Evolutionary conservation across 208 protist species (phyloP).

Genomic region (Kentomonas sorsogonicus): DNA sequence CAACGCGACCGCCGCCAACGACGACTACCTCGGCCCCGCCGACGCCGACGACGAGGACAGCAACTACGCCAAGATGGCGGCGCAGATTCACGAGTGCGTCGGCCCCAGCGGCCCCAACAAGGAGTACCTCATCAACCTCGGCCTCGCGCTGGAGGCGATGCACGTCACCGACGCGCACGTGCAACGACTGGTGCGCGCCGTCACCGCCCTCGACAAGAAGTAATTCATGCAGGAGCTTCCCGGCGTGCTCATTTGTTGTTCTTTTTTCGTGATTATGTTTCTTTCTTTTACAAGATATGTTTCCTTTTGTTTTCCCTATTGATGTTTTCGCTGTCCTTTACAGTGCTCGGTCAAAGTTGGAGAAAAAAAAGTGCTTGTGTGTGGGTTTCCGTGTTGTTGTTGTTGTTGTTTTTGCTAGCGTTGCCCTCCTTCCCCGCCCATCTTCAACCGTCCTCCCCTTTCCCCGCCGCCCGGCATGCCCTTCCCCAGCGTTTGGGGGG

Average conservation of each 20-base stretch:
- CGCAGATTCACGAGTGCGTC: conserved; percentile 40
- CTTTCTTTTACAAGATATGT: not conserved
- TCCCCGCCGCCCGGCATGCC: too few relatives aligned
- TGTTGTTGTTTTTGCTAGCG: not conserved
- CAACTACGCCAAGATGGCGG: too few relatives aligned
- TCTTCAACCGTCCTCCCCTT: too few relatives aligned
- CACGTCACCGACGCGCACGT: conserved; percentile 55
- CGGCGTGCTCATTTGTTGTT: too few relatives aligned
- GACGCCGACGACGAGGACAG: conserved; percentile 34
- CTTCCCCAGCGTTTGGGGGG: too few relatives aligned
- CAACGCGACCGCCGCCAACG: conserved; percentile 58
- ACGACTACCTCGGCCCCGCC: conserved; percentile 60
- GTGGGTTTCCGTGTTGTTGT: not conserved
- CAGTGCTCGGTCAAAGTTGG: not conserved
- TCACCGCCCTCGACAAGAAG: too few relatives aligned
- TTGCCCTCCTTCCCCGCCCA: not conserved
- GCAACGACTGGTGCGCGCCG: too few relatives aligned
- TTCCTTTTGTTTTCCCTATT: not conserved
- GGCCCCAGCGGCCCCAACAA: conserved; percentile 62
- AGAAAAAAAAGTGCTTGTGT: not conserved
- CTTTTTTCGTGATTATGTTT: not conserved
- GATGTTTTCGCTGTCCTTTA: not conserved
- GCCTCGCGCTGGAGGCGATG: conserved; percentile 46
- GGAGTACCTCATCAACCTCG: conserved; percentile 73
- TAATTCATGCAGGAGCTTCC: too few relatives aligned